Evolutionary conservation across 2,329 filamentous ascomycete genomes (phyloP).

Genomic region (Cytospora chrysosperma): DNA sequence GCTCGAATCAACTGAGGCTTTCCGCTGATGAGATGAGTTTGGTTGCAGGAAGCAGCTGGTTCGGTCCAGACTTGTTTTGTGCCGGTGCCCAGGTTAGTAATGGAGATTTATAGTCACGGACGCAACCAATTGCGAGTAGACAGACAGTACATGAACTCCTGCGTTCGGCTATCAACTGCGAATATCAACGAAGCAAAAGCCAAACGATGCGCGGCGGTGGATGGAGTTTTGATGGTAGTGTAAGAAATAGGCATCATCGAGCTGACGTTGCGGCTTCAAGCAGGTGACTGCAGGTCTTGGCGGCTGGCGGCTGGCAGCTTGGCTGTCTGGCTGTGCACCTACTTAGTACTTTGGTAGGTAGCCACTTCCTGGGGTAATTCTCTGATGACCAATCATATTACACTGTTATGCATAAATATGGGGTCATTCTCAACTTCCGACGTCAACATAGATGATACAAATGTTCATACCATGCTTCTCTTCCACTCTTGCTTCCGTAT

Average conservation of each 20-base stretch:
- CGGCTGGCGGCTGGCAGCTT: too few relatives aligned
- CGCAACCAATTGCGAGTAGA: background rate
- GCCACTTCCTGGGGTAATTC: background rate
- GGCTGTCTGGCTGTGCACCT: too few relatives aligned
- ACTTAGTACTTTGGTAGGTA: too few relatives aligned
- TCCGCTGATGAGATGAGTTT: background rate
- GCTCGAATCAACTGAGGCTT: background rate
- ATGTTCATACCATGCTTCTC: background rate
- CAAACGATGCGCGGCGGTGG: background rate
- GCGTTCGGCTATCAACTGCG: too few relatives aligned
- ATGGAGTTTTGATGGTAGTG: background rate
- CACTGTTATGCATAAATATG: slow-evolving; percentile 1
- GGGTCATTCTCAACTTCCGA: background rate
- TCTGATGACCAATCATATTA: slow-evolving; percentile 7
- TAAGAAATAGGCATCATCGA: slow-evolving; percentile 13
- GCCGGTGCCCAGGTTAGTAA: background rate
- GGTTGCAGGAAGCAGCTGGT: background rate
- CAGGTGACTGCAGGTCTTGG: background rate
- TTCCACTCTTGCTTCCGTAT: background rate
- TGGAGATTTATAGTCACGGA: background rate
- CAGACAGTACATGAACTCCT: too few relatives aligned
- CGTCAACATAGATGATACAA: background rate
- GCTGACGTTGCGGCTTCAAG: slow-evolving; percentile 13
- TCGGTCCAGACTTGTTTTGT: background rate
- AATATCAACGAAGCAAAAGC: too few relatives aligned